A percentile compares a stretch with the other conserved stretches of the same genome.
These are phyloP conservation scores for Galerina sulciceps DNA, from an alignment of 768 basidiomycete genomes.

Conservation along the genomic window DNA sequence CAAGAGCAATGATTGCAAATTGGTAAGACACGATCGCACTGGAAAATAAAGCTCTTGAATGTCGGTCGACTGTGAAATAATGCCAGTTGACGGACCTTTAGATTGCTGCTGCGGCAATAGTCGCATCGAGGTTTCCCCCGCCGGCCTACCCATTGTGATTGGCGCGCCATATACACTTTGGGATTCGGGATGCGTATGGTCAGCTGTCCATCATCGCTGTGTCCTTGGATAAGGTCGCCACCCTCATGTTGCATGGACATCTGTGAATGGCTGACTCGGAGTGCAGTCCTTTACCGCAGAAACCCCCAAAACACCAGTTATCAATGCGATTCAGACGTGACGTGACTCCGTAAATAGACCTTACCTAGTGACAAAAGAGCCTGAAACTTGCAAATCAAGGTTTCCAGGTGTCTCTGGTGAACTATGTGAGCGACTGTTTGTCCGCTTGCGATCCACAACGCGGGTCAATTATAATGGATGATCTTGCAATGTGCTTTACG, in stretches of 20 bases:
- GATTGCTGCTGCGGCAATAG: slow-evolving; percentile 71
- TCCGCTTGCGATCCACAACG: not conserved
- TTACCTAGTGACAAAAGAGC: slow-evolving; percentile 18
- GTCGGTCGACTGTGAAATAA: slow-evolving; percentile 12
- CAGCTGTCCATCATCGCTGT: slow-evolving; percentile 54
- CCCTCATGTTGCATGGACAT: slow-evolving; percentile 41
- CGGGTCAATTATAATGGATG: not conserved
- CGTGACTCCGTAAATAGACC: slow-evolving; percentile 23
- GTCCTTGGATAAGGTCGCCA: slow-evolving; percentile 40
- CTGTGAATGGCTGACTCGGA: slow-evolving; percentile 1
- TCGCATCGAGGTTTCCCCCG: slow-evolving; percentile 78
- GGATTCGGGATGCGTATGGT: slow-evolving; percentile 72
- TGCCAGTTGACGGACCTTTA: slow-evolving; percentile 59
- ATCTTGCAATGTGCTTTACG: not conserved
- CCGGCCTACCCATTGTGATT: slow-evolving; percentile 76
- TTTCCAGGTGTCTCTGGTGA: not conserved
- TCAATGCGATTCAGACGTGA: slow-evolving; percentile 25
- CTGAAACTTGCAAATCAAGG: slow-evolving; percentile 17
- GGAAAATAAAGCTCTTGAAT: not conserved
- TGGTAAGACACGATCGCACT: slow-evolving; percentile 76
- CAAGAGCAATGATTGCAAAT: slow-evolving; percentile 75
- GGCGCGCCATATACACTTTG: slow-evolving; percentile 68
- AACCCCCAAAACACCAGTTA: slow-evolving; percentile 8
- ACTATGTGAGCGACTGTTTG: too few species aligned
- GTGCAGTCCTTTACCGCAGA: not conserved